Conservation (phyloP, 2,329 filamentous ascomycete genomes). For the Colletotrichum sp. region DNA sequence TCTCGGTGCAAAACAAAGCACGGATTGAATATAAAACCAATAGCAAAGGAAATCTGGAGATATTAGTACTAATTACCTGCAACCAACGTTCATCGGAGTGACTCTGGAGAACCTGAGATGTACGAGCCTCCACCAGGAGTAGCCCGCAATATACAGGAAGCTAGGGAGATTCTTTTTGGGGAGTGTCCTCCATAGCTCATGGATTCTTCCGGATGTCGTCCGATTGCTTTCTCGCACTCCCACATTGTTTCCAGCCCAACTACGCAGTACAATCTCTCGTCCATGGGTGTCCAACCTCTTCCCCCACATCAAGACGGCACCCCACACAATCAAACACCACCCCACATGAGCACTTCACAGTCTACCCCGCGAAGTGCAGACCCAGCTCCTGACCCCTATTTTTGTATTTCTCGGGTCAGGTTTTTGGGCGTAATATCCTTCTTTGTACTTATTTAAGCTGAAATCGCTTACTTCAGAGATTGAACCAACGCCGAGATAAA, state of each 20-base stretch:
- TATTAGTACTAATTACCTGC: neutral
- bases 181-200: neutral
- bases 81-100: neutral
- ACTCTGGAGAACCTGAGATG: neutral
- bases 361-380: neutral
- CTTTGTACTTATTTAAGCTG: too few species aligned
- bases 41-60: neutral
- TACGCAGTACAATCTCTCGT: neutral
- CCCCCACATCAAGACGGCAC: neutral
- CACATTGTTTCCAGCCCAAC: neutral
- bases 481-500: too few species aligned
- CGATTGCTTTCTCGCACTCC: neutral
- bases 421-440: too few species aligned
- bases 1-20: neutral
- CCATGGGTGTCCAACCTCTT: neutral
- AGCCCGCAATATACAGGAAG: neutral
- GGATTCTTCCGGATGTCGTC: rapidly evolving
- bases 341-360: neutral
- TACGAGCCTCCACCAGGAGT: neutral
- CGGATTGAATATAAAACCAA: neutral
- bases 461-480: too few species aligned
- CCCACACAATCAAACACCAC: neutral
- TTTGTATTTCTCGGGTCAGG: too few species aligned
- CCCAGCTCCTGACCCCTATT: too few species aligned
- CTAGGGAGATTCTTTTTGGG: neutral